phyloP scores from a whole-genome alignment of 306 rosid species.

The Mucuna pruriens region DNA sequence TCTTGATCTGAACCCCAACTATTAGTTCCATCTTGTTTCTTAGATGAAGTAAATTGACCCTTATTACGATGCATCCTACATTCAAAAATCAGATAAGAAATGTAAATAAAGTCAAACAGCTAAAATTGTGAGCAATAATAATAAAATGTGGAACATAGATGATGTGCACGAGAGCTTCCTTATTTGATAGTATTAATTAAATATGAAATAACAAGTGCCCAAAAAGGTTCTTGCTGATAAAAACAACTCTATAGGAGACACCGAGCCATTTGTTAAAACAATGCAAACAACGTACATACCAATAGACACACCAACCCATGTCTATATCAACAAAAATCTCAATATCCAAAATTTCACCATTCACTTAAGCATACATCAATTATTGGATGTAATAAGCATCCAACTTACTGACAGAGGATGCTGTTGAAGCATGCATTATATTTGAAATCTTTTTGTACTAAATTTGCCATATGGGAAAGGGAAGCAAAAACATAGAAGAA shows the following conservation, averaged over 20 bases:
- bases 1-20: conserved; percentile 72
- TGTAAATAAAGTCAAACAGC: conserved; percentile 11
- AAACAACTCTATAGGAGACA: neutral
- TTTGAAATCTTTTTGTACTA: neutral
- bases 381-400: neutral
- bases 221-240: neutral
- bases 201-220: neutral
- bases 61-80: conserved; percentile 96
- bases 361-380: neutral
- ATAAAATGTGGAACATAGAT: neutral
- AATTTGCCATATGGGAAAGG: neutral
- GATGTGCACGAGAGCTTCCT: neutral
- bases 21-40: conserved; percentile 79
- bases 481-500: neutral
- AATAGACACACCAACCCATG: neutral
- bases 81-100: conserved; percentile 34
- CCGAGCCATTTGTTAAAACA: conserved; percentile 9
- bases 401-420: conserved; percentile 11
- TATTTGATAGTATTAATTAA: conserved; percentile 18
- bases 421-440: conserved; percentile 7
- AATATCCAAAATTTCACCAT: neutral
- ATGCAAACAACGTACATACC: neutral
- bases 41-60: conserved; percentile 93
- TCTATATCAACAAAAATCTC: neutral
- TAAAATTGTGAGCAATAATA: conserved; percentile 16